phyloP scores from a whole-genome alignment of 306 rosid species.

The barrel medic (Medicago truncatula) region MtrunA17r5.0-ANR NC_053042.1:40134501-40135000 shows the following conservation, averaged over 20 bases:
- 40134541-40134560: slow-evolving; percentile 40
- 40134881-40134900: slow-evolving; percentile 16
- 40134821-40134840: slow-evolving; percentile 30
- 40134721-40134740: slow-evolving; percentile 89
- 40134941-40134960: slow-evolving; percentile 75
- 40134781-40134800: slow-evolving; percentile 30
- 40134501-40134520: slow-evolving; percentile 77
- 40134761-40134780: slow-evolving; percentile 35
- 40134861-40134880: slow-evolving; percentile 12
- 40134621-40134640: slow-evolving; percentile 26
- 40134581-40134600: neutral
- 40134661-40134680: slow-evolving; percentile 94
- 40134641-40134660: slow-evolving; percentile 32
- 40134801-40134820: slow-evolving; percentile 18
- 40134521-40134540: slow-evolving; percentile 82
- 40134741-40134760: slow-evolving; percentile 64
- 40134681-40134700: slow-evolving; percentile 91
- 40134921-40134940: slow-evolving; percentile 10
- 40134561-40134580: slow-evolving; percentile 30
- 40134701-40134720: slow-evolving; percentile 78
- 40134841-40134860: slow-evolving; percentile 24
- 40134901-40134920: slow-evolving; percentile 17
- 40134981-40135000: slow-evolving; percentile 83
- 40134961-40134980: slow-evolving; percentile 96
- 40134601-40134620: slow-evolving; percentile 36